These are phyloP conservation scores for Peziza echinospora DNA, from an alignment of 495 filamentous ascomycete genomes.

Conservation along the genomic window DNA sequence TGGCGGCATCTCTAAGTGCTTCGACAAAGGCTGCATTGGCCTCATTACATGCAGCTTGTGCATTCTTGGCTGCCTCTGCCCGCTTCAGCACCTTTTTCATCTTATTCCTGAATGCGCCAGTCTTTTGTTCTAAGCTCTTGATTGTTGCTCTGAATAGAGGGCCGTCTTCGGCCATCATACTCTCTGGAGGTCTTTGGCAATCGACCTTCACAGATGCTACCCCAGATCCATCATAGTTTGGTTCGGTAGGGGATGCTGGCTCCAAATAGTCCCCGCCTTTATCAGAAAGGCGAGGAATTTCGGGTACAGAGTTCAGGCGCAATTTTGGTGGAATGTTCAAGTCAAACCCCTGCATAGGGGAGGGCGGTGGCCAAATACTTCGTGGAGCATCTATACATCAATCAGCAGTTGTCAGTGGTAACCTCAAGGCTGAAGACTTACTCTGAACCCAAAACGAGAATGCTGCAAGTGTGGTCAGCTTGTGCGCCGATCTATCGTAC, in stretches of 20 bases:
- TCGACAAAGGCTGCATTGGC: constrained; percentile 65
- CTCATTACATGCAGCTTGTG: constrained; percentile 66
- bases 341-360: constrained; percentile 42
- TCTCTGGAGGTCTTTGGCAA: constrained; percentile 67
- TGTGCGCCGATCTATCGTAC: constrained; percentile 83
- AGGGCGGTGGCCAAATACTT: constrained; percentile 11
- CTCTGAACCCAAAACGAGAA: constrained; percentile 93
- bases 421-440: constrained; percentile 26
- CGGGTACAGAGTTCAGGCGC: constrained; percentile 41
- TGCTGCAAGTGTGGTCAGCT: constrained; percentile 62
- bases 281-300: constrained; percentile 20
- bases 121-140: constrained; percentile 91
- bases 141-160: constrained; percentile 92
- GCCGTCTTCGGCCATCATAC: constrained; percentile 79
- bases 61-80: constrained; percentile 62
- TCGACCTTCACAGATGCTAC: constrained; percentile 48
- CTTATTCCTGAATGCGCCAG: constrained; percentile 70
- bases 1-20: constrained; percentile 68
- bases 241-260: constrained; percentile 41
- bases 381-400: constrained; percentile 17
- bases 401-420: background rate
- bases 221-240: constrained; percentile 26
- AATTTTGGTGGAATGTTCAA: constrained; percentile 51
- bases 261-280: constrained; percentile 37
- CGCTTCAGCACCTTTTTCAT: constrained; percentile 93